Conservation (phyloP, 192 early-diverging fungal genomes). For the Coemansia sp. region DNA sequence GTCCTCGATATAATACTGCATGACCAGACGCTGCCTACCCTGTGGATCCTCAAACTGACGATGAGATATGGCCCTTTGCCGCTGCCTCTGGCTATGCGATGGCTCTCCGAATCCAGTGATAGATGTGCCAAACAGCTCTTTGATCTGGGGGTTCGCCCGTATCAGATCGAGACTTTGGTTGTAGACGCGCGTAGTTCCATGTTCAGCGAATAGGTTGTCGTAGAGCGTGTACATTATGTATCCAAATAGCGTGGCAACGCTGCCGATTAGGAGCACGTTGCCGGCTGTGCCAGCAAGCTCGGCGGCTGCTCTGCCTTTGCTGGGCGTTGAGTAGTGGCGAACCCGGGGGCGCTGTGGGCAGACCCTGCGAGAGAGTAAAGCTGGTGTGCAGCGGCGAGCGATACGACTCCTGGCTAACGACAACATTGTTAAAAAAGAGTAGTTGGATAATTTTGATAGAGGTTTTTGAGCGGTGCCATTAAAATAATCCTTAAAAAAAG, state of each 20-base stretch:
- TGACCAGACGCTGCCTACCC: constrained; percentile 14
- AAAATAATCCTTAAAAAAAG: neutral
- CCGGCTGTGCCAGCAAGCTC: constrained; percentile 25
- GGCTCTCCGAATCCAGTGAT: constrained; percentile 46
- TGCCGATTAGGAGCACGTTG: constrained; percentile 41
- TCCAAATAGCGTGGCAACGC: constrained; percentile 37
- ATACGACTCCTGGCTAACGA: neutral
- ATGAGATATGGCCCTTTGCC: constrained; percentile 45
- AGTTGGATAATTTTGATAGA: neutral
- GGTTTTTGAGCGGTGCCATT: neutral
- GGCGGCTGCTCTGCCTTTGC: neutral
- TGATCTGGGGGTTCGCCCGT: constrained; percentile 41
- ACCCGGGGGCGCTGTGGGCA: neutral
- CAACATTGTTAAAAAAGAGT: neutral
- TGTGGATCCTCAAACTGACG: constrained; percentile 23
- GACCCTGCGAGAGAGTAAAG: neutral
- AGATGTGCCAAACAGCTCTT: constrained; percentile 21
- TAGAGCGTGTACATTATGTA: constrained; percentile 50
- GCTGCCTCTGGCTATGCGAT: constrained; percentile 41
- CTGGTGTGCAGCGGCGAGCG: neutral
- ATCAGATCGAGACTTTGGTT: constrained; percentile 51
- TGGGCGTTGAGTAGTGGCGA: neutral
- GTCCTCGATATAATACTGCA: constrained; percentile 45
- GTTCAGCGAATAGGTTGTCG: constrained; percentile 45
- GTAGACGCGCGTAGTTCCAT: constrained; percentile 44